Evolutionary conservation across 2,329 filamentous ascomycete species (phyloP).

Genomic region (Microdochium trichocladiopsis): DNA sequence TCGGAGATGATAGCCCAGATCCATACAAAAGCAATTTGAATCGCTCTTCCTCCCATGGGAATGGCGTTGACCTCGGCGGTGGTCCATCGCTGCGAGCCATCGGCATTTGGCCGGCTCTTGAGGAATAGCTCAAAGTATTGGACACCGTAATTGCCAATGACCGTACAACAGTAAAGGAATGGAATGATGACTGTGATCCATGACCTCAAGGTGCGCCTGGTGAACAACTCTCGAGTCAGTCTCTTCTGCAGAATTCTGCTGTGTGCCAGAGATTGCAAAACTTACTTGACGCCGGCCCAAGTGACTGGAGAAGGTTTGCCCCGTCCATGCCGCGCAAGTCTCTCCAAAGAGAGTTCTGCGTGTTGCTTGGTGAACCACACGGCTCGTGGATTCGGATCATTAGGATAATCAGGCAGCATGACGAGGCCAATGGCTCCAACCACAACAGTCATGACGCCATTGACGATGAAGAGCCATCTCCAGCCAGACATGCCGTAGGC

Average conservation of each 20-base stretch:
- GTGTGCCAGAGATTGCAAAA: no score
- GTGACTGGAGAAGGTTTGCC: constrained; percentile 36
- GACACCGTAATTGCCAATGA: constrained; percentile 38
- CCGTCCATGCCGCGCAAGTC: constrained; percentile 33
- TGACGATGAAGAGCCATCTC: constrained; percentile 49
- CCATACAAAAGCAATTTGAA: constrained; percentile 44
- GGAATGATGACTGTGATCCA: constrained; percentile 39
- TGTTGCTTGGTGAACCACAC: constrained; percentile 37
- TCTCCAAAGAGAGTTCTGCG: constrained; percentile 31
- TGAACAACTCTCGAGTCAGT: background rate
- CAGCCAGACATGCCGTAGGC: constrained; percentile 39
- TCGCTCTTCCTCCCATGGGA: constrained; percentile 37
- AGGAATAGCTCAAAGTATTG: constrained; percentile 35
- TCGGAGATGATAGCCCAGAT: constrained; percentile 46
- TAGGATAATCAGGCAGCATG: constrained; percentile 35
- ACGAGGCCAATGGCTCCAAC: constrained; percentile 43
- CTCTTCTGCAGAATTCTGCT: no score
- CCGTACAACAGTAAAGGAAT: constrained; percentile 34
- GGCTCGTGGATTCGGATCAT: constrained; percentile 28
- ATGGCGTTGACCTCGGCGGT: constrained; percentile 39
- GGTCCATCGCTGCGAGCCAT: constrained; percentile 32
- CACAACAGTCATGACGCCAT: constrained; percentile 46
- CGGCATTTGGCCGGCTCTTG: constrained; percentile 27
- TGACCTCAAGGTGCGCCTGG: constrained; percentile 28
- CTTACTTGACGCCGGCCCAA: constrained; percentile 29